Base-by-base conservation (phyloP, 179 eudicot genomes). In the Beta macrorhiza region DNA sequence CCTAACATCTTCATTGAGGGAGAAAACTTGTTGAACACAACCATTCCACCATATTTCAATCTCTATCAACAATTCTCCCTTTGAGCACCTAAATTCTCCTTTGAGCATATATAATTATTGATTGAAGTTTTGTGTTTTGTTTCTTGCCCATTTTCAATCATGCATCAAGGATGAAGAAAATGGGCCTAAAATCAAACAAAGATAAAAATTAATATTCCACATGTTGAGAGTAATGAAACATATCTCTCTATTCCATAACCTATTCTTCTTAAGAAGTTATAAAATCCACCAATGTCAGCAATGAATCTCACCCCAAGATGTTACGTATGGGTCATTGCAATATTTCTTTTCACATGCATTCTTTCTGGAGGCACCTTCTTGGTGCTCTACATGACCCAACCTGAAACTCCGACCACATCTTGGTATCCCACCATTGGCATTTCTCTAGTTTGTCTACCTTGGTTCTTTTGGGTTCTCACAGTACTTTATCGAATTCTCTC, bases 401-500 rank as follows among this genome's bases (percentile, higher is more conserved):
- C 90, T 2, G 79, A 79, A 16, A 67, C 83, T 13, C 78, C 84
- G 0, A 37, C 79, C 51, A 76, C 81, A 2, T 75, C 88, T 1
- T 81, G 79, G 83, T 87, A 83, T 56, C 85, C 88, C 0, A 5
- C 59, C 55, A 78, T 76, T 15, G 90, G 90, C 11, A 82, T 87
- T 3, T 6, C 22, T 4, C 73, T 87, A 25, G 82, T 85, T 67
- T 87, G 86, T 69, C 72, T 87, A 58, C 90, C 90, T 4, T 87
- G 90, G 90, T 79, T 87, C 64, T 87, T 87, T 75, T 87, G 90
- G 90, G 45, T 87, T 45, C 58, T 85, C 5, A 79, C 84, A 3
- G 59, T 82, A 25, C 44, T 81, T 7, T 87, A 87, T 56, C 79
- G 90, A 1, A 69, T 85, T 71, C 22, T 83, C 32, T 87, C 90